Evolutionary conservation across 2,329 filamentous ascomycete genomes (phyloP), one percentile per base, ranked within the genome.

Genomic region (Botrytis medusae): DNA sequence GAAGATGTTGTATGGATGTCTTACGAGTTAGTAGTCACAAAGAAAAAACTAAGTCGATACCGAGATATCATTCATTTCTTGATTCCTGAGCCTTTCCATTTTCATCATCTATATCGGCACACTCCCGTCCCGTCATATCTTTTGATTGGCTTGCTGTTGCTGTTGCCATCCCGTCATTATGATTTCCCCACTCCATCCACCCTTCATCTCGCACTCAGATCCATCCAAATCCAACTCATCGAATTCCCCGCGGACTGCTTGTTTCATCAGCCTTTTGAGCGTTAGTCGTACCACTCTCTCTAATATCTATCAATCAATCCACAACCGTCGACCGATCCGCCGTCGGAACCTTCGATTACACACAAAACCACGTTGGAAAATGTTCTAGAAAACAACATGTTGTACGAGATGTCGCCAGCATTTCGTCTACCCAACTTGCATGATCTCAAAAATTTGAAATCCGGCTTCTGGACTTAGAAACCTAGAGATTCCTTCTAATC

Each of bases 281-380:
- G n/a, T 42, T 68, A 68, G 48, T 25, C 25, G 48, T 68, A 16
- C 37, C 48, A 42, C 64, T 14, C 12, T 61, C 59, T 34, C 22
- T 37, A 54, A 40, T 29, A 42, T 32, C 40, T 18, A 40, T 29
- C 59, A 40, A 67, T n/a, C 46, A 46, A 64, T 29, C 40, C 6
- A 29, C 5, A 42, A 8, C 64, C 34, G 25, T 6, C 34, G 16
- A 68, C 32, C 29, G 25, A 68, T 57, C 46, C 46, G 37, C 64
- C 29, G 40, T 54, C 46, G 16, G 46, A 54, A 68, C 34, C 46
- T 68, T 68, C 64, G 46, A 68, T 68, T 54, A 54, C 64, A 68
- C 64, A 54, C 16, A 22, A 18, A 54, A 34, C 64, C 46, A 68
- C 34, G 64, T 25, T 29, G 64, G n/a, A 68, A 68, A 54, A 22